Percentiles rank a stretch among this genome's conserved stretches.
These are phyloP conservation scores for Taphrina confusa DNA, from an alignment of 1,139 yeast genomes.

Conservation along the genomic window DNA sequence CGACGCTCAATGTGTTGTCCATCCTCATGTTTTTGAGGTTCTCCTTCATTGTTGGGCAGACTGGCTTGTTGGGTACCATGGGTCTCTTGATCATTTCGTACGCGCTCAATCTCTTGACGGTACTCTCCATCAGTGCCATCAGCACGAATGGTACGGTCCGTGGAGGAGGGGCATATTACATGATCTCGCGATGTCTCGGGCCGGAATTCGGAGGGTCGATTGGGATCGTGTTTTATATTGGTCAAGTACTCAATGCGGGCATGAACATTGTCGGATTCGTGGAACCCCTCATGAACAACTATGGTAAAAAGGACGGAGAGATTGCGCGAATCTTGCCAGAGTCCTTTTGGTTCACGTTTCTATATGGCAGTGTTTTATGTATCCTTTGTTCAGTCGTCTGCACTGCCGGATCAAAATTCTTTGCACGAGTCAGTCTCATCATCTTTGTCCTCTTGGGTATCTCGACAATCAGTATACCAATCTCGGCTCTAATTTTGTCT, in stretches of 20 bases:
- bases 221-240: conserved; percentile 73
- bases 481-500: conserved; percentile 65
- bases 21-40: conserved; percentile 77
- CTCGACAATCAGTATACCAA: conserved; percentile 79
- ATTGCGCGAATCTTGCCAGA: conserved; percentile 43
- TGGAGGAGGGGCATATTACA: conserved; percentile 83
- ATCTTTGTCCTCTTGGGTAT: conserved; percentile 67
- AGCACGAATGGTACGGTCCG: conserved; percentile 81
- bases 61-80: conserved; percentile 66
- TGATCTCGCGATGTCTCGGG: conserved; percentile 75
- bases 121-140: conserved; percentile 73
- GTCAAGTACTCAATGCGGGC: conserved; percentile 73
- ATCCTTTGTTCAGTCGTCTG: conserved; percentile 75
- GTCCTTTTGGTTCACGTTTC: conserved; percentile 55
- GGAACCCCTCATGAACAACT: conserved; percentile 69
- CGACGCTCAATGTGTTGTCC: conserved; percentile 71
- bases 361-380: conserved; percentile 66
- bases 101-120: conserved; percentile 65
- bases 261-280: conserved; percentile 78
- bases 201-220: conserved; percentile 87
- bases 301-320: conserved; percentile 62
- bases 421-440: conserved; percentile 78
- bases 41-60: conserved; percentile 77
- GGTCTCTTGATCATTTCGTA: conserved; percentile 56
- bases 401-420: conserved; percentile 76